Base-by-base conservation (phyloP, 805 yeast species). In the Ogataea allantospora region DNA sequence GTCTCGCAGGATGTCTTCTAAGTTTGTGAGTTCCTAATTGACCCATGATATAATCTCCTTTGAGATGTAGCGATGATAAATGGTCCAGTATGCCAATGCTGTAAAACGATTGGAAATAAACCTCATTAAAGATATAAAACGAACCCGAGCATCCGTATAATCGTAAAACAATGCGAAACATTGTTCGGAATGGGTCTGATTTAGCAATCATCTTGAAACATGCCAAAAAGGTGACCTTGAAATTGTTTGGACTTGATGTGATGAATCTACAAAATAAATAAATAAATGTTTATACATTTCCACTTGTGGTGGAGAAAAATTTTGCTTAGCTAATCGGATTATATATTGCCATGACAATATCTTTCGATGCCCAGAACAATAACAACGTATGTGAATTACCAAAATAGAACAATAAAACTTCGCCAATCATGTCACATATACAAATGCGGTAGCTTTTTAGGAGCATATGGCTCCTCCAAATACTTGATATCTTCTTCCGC, bases 401-500 rank as follows among this genome's bases (percentile, higher is more conserved):
- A n/a, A n/a, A n/a, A n/a, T n/a, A n/a, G n/a, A n/a, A n/a, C n/a
- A n/a, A n/a, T n/a, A n/a, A n/a, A n/a, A n/a, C n/a, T n/a, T n/a
- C n/a, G n/a, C n/a, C n/a, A n/a, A n/a, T n/a, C n/a, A n/a, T n/a
- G n/a, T n/a, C n/a, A n/a, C n/a, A n/a, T n/a, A n/a, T 17, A 23
- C 8, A 14, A 14, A 15, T 31, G 27, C 7, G 27, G 27, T 7
- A 24, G 27, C 27, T 38, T 35, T 13, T 30, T 26, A 10, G 44
- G 33, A n/a, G 21, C 31, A 40, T 68, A 66, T 2, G 65, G 60
- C 30, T 60, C 68, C 43, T 67, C 73, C 32, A 68, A 52, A 35
- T 62, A 66, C 15, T 44, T 35, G 13, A 57, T 33, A 16, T 67
- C 70, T 8, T 65, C 66, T 2, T 51, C 60, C 5, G 69, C 55